A percentile compares a stretch with the other conserved stretches of the same genome.
These are phyloP conservation scores for Erysimum cheiranthoides DNA, from an alignment of 345 rosid genomes.

Conservation along the genomic window DNA sequence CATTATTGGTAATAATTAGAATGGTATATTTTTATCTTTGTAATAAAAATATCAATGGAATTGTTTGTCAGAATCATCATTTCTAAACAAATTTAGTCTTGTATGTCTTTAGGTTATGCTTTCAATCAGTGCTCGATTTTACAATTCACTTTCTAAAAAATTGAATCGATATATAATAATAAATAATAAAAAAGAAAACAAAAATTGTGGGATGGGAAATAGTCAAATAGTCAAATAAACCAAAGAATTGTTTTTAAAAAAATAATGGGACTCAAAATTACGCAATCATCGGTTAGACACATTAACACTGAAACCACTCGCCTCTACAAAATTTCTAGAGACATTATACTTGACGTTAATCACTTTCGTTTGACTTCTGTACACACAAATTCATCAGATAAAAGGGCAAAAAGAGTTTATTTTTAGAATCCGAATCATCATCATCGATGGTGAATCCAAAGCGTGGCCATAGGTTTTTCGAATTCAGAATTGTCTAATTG, in stretches of 20 bases:
- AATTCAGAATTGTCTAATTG: conserved; percentile 56
- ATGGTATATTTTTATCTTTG: background rate
- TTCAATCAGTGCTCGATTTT: background rate
- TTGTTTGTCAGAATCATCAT: background rate
- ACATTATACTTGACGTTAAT: conserved; percentile 27
- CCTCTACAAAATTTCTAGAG: background rate
- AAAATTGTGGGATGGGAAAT: background rate
- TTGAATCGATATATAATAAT: too few relatives aligned
- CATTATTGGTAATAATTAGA: background rate
- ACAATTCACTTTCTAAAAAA: conserved; percentile 15
- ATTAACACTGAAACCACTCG: conserved; percentile 15
- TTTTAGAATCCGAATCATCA: conserved; percentile 45
- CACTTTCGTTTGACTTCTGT: conserved; percentile 33
- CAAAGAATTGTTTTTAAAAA: too few relatives aligned
- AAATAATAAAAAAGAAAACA: background rate
- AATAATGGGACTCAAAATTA: background rate
- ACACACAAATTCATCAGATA: background rate
- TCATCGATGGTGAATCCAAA: conserved; percentile 66
- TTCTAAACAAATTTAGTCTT: background rate
- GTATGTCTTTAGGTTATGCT: background rate
- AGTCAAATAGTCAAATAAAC: background rate
- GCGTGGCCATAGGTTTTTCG: conserved; percentile 73
- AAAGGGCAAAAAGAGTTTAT: background rate
- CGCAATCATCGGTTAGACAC: conserved; percentile 39
- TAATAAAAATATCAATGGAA: background rate